phyloP scores from a whole-genome alignment of 768 basidiomycete genomes.

The Filobasidium floriforme region DNA sequence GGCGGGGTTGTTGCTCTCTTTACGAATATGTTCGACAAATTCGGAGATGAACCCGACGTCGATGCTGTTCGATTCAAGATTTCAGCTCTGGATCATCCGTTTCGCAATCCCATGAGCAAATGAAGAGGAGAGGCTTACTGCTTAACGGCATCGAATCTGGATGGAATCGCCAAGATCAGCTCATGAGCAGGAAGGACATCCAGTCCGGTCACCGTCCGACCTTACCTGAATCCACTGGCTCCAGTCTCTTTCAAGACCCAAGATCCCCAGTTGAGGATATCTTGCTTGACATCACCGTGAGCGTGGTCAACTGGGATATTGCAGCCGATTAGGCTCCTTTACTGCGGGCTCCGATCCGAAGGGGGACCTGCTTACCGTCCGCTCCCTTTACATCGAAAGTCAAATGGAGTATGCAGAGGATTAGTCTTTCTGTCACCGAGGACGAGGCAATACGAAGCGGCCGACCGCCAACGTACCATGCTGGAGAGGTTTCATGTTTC shows the following conservation, averaged over 20 bases:
- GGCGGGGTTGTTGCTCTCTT: constrained; percentile 43
- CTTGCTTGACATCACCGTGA: constrained; percentile 61
- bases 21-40: constrained; percentile 48
- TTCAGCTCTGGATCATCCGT: not conserved
- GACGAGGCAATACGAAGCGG: not conserved
- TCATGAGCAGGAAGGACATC: no score
- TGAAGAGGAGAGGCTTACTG: constrained; percentile 46
- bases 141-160: constrained; percentile 79
- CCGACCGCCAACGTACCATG: constrained; percentile 3
- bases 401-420: no score
- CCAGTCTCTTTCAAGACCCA: constrained; percentile 61
- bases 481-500: no score
- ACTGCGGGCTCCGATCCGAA: not conserved
- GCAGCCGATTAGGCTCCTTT: not conserved
- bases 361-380: not conserved
- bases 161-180: no score
- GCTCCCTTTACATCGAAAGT: not conserved
- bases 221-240: constrained; percentile 53
- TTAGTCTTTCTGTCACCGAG: not conserved
- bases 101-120: constrained; percentile 42
- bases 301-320: constrained; percentile 59
- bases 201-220: no score
- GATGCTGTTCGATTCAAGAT: constrained; percentile 47
- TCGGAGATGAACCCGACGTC: constrained; percentile 48
- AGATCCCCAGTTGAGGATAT: constrained; percentile 41